These are phyloP conservation scores for Neonothopanus nambi DNA, from an alignment of 1,284 basidiomycete species.

Conservation along the genomic window DNA sequence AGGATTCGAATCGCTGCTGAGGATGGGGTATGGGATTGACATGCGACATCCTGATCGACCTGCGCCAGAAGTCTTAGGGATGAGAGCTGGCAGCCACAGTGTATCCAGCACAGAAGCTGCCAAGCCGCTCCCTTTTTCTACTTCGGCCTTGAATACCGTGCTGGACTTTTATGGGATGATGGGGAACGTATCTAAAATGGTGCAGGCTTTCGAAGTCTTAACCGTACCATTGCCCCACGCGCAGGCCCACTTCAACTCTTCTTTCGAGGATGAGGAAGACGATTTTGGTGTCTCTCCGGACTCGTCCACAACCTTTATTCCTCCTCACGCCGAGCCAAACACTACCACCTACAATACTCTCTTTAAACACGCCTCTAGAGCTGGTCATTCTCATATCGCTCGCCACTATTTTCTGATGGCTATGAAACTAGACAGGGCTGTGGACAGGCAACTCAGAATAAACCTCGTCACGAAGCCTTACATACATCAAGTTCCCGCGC, in stretches of 20 bases:
- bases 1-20: constrained; percentile 58
- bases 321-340: constrained; percentile 62
- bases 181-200: constrained; percentile 61
- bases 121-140: constrained; percentile 54
- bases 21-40: constrained; percentile 71
- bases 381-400: constrained; percentile 49
- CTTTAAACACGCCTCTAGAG: constrained; percentile 53
- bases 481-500: constrained; percentile 11
- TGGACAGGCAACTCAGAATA: constrained; percentile 32
- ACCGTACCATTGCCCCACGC: constrained; percentile 61
- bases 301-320: constrained; percentile 34
- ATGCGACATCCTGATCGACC: constrained; percentile 66
- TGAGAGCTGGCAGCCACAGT: constrained; percentile 18
- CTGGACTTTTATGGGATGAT: constrained; percentile 66
- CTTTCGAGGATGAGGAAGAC: constrained; percentile 69
- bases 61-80: constrained; percentile 45
- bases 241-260: constrained; percentile 43
- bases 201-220: constrained; percentile 74
- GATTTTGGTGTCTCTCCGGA: constrained; percentile 54
- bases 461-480: constrained; percentile 22
- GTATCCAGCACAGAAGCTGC: constrained; percentile 24
- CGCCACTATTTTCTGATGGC: constrained; percentile 73
- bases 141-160: constrained; percentile 66
- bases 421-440: constrained; percentile 44
- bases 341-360: constrained; percentile 66